These are phyloP conservation scores for Ogataea pini DNA, from an alignment of 805 yeast genomes.

Conservation along the genomic window DNA sequence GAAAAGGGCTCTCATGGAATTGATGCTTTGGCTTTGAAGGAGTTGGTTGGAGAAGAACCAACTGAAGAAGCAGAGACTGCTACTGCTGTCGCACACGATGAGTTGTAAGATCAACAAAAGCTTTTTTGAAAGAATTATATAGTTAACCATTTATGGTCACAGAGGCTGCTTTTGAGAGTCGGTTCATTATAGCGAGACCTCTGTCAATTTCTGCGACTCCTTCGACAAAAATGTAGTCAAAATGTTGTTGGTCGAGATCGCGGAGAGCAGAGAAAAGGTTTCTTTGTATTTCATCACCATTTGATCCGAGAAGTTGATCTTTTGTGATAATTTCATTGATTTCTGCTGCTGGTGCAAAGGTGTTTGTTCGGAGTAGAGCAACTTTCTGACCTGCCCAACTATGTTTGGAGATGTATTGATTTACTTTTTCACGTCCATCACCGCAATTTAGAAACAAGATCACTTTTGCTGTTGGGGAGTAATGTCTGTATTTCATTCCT, in stretches of 20 bases:
- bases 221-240: constrained; percentile 78
- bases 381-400: constrained; percentile 35
- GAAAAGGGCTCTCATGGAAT: constrained; percentile 63
- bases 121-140: neutral
- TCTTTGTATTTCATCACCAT: constrained; percentile 65
- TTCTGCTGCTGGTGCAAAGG: constrained; percentile 31
- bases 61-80: constrained; percentile 81
- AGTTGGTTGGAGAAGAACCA: constrained; percentile 71
- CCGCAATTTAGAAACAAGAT: constrained; percentile 57
- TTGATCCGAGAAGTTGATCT: constrained; percentile 44
- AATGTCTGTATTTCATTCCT: constrained; percentile 97
- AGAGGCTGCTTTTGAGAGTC: constrained; percentile 81
- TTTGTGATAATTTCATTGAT: constrained; percentile 22
- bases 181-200: constrained; percentile 94
- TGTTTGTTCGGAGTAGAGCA: constrained; percentile 52
- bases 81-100: constrained; percentile 53
- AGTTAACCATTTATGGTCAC: constrained; percentile 30
- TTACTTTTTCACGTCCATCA: constrained; percentile 36
- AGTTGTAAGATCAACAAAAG: constrained; percentile 15
- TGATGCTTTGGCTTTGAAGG: constrained; percentile 49
- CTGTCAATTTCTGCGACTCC: constrained; percentile 74
- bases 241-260: constrained; percentile 68
- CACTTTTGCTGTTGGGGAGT: constrained; percentile 88
- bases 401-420: constrained; percentile 13
- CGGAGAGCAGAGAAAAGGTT: constrained; percentile 74